phyloP scores from a whole-genome alignment of 352 stramenopile genomes.

The Globisporangium spiculum region DNA sequence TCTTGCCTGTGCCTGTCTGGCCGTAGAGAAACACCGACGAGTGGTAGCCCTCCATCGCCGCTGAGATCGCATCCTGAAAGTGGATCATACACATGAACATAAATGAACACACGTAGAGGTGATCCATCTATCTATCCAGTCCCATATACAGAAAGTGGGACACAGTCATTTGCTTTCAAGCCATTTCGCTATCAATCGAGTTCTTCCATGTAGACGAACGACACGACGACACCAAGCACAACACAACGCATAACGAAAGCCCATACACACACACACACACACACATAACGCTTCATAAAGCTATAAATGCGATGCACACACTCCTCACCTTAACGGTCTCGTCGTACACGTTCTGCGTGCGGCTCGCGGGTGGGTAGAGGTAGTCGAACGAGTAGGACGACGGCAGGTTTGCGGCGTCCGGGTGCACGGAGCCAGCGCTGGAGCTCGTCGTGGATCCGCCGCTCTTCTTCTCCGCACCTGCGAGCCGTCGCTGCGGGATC shows the following conservation, averaged over 20 bases:
- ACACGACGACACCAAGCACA: background rate
- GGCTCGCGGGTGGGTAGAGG: slow-evolving; percentile 68
- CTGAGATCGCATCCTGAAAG: slow-evolving; percentile 57
- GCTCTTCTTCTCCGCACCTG: slow-evolving; percentile 22
- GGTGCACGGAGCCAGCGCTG: slow-evolving; percentile 22
- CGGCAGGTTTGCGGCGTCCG: slow-evolving; percentile 38
- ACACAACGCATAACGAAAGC: background rate
- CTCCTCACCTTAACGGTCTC: slow-evolving; percentile 61
- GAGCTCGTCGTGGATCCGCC: slow-evolving; percentile 38
- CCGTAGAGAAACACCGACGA: slow-evolving; percentile 91
- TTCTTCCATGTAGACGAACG: slow-evolving; percentile 5
- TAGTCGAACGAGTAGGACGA: slow-evolving; percentile 87
- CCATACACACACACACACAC: background rate
- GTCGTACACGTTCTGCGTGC: slow-evolving; percentile 84
- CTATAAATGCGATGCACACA: background rate
- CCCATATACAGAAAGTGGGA: slow-evolving; percentile 4
- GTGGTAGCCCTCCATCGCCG: slow-evolving; percentile 76
- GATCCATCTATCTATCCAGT: background rate
- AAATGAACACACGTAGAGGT: background rate
- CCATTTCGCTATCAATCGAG: background rate
- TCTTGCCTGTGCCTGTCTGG: slow-evolving; percentile 89
- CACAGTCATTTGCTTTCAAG: background rate
- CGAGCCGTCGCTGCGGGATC: slow-evolving; percentile 32
- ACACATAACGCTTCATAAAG: background rate
- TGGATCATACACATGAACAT: background rate